These are phyloP conservation scores for Dryas octopetala DNA, from an alignment of 306 rosid species.

Conservation along the genomic window DNA sequence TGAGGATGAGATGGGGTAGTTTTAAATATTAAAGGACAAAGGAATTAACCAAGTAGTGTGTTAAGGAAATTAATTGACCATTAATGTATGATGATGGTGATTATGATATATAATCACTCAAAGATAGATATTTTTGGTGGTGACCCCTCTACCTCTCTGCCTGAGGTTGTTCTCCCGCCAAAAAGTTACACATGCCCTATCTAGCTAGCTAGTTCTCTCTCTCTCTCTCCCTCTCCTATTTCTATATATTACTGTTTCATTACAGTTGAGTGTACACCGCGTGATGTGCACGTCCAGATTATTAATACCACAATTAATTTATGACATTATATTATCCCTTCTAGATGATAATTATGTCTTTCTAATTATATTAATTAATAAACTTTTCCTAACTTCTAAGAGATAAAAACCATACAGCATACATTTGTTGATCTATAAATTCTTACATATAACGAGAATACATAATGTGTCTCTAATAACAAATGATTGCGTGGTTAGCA, in stretches of 20 bases:
- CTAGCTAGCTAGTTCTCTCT: background rate
- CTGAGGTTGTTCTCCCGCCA: slow-evolving; percentile 13
- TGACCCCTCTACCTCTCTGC: slow-evolving; percentile 12
- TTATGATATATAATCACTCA: slow-evolving; percentile 28
- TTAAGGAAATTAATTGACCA: slow-evolving; percentile 3
- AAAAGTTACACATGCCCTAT: slow-evolving; percentile 9
- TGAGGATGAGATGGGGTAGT: slow-evolving; percentile 27
- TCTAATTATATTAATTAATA: background rate
- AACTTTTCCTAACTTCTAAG: background rate
- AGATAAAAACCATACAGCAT: background rate
- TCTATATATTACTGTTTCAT: background rate
- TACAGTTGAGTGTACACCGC: slow-evolving; percentile 24
- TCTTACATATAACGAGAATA: too few relatives aligned
- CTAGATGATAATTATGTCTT: slow-evolving; percentile 3
- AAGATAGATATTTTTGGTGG: slow-evolving; percentile 32
- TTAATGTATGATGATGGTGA: slow-evolving; percentile 31
- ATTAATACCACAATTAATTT: background rate
- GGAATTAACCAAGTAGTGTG: slow-evolving; percentile 7
- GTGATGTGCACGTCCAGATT: slow-evolving; percentile 39
- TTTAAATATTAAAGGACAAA: slow-evolving; percentile 22
- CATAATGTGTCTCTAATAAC: too few relatives aligned
- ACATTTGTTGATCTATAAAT: background rate
- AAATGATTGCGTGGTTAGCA: too few relatives aligned
- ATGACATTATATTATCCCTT: background rate
- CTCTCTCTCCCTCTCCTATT: background rate